Conservation (phyloP, 2,329 filamentous ascomycete species). For the Neofusicoccum ribis region DNA sequence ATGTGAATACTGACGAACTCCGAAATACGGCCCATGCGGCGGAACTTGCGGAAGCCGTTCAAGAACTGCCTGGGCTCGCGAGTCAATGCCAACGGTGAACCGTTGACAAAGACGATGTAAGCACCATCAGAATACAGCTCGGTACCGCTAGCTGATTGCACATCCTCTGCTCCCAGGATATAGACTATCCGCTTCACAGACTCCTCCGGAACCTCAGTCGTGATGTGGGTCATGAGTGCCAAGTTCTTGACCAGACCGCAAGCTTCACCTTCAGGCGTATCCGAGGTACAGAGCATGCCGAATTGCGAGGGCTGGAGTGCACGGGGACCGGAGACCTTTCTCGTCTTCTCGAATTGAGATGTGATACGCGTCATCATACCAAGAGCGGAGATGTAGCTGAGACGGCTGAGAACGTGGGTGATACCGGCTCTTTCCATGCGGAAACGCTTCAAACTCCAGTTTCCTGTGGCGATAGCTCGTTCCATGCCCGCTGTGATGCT, state of each 20-base stretch:
- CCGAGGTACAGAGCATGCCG: slow-evolving; percentile 95
- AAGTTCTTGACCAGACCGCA: slow-evolving; percentile 98
- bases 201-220: slow-evolving; percentile 90
- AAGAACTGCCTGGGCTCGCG: slow-evolving; percentile 84
- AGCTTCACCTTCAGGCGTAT: slow-evolving; percentile 97
- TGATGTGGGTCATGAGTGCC: slow-evolving; percentile 98
- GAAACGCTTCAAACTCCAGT: slow-evolving; percentile 97
- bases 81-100: slow-evolving; percentile 87
- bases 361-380: slow-evolving; percentile 99
- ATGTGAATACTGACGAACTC: slow-evolving; percentile 97
- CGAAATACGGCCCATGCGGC: slow-evolving; percentile 87
- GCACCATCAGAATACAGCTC: slow-evolving; percentile 83
- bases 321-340: slow-evolving; percentile 93
- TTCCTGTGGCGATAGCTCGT: slow-evolving; percentile 92
- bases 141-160: slow-evolving; percentile 75
- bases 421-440: slow-evolving; percentile 98
- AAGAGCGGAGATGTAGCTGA: slow-evolving; percentile 94
- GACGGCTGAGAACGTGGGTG: slow-evolving; percentile 89
- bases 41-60: slow-evolving; percentile 78
- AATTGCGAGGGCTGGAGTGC: slow-evolving; percentile 96
- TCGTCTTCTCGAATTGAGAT: slow-evolving; percentile 97
- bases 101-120: slow-evolving; percentile 93
- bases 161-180: slow-evolving; percentile 79
- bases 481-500: slow-evolving; percentile 93
- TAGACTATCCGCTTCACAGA: slow-evolving; percentile 86